Evolutionary conservation across 163 green algal species (phyloP).

Genomic region (Volvox carteri): DNA sequence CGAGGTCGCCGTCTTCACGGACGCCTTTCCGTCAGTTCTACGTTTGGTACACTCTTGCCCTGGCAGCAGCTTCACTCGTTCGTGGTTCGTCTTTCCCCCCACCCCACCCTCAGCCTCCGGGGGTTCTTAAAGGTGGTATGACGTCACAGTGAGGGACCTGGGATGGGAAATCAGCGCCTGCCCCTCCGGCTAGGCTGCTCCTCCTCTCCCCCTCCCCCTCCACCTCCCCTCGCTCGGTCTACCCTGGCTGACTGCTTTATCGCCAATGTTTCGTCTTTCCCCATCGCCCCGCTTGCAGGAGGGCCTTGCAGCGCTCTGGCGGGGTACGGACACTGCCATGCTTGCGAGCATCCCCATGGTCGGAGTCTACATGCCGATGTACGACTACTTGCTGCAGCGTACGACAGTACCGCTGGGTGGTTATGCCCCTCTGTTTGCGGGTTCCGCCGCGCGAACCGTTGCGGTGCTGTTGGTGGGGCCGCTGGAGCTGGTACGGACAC

Average conservation of each 20-base stretch:
- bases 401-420: conserved; percentile 26
- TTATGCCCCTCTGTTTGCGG: conserved; percentile 84
- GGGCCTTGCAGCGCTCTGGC: conserved; percentile 87
- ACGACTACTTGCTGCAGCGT: conserved; percentile 84
- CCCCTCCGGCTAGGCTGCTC: too few relatives aligned
- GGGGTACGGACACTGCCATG: conserved; percentile 88
- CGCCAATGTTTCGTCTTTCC: background rate
- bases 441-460: conserved; percentile 80
- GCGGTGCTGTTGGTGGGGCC: conserved; percentile 90
- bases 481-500: conserved; percentile 94
- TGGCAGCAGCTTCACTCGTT: too few relatives aligned
- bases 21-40: too few relatives aligned
- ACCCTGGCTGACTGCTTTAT: too few relatives aligned
- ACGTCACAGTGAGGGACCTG: too few relatives aligned
- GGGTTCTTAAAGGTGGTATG: too few relatives aligned
- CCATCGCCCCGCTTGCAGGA: conserved; percentile 69
- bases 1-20: too few relatives aligned
- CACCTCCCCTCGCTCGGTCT: too few relatives aligned
- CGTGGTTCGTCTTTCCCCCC: too few relatives aligned
- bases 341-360: conserved; percentile 93
- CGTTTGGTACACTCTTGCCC: background rate
- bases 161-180: too few relatives aligned
- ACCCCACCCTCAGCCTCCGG: background rate
- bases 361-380: conserved; percentile 91
- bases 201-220: background rate